Base-by-base conservation (phyloP, 768 basidiomycete genomes). In the Sistotremastrum suecicum region DNA sequence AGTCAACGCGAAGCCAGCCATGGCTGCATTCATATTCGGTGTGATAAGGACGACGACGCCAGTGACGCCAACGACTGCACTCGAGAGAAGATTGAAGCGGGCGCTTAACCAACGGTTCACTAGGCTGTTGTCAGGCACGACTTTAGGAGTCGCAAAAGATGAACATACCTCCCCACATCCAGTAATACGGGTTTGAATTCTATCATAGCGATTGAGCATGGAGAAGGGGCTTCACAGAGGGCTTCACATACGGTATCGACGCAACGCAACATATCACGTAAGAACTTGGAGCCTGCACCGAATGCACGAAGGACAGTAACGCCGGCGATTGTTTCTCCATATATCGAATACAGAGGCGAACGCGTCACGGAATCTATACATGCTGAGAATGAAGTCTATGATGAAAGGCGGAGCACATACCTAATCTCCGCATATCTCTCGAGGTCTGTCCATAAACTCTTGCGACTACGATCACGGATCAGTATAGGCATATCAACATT, bases 71-170 rank as follows among this genome's bases (percentile, higher is more conserved):
- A 91, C 63, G 47, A 88, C 72, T 32, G 69, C 69, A 49, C 76
- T 68, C 3, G 84, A 86, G 20, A 90, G 66, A 30, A 92, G 57
- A 56, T 90, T 84, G 72, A 92, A 92, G 7, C 91, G 80, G 49
- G 81, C 75, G 32, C 83, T 83, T 41, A 91, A 67, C 91, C 91
- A 97, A 39, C 89, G 79, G 58, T 90, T 91, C 11, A 91, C 86
- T 85, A 50, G 3, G 43, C 4, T 37, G 51, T 47, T 54, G 43
- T 20, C 43, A 42, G 44, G 36, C 51, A 37, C 29, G 9, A 20
- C 20, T 1, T 40, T 37, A 10, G 43, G 37, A 11, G 37, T 39
- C 42, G 39, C 30, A 45, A 29, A 34, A 30, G 34, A 30, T 36
- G 31, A 43, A 54, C 66, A 44, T 58, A 83, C 79, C 78, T 65